These are phyloP conservation scores for Ambrosiella xylebori DNA, from an alignment of 2,329 filamentous ascomycete genomes.

Conservation along the genomic window DNA sequence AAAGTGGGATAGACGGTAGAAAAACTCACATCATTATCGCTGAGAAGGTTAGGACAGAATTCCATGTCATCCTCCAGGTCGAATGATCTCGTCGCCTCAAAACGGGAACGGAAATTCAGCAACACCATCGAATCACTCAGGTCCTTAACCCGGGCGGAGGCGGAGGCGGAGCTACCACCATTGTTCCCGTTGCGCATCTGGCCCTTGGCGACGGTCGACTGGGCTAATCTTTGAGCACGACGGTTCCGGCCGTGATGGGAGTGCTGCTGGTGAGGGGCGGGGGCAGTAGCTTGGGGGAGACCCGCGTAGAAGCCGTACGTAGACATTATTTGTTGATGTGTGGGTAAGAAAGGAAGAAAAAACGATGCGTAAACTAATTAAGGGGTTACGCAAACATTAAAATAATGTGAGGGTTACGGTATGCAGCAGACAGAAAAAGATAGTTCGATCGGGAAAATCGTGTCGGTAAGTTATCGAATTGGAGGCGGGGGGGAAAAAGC, in stretches of 20 bases:
- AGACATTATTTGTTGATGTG: slow-evolving; percentile 33
- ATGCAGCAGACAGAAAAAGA: not conserved
- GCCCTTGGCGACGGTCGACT: slow-evolving; percentile 45
- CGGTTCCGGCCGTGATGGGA: slow-evolving; percentile 74
- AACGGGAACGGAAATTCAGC: slow-evolving; percentile 65
- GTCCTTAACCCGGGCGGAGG: slow-evolving; percentile 49
- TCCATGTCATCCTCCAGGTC: slow-evolving; percentile 92
- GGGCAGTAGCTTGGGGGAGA: slow-evolving; percentile 30
- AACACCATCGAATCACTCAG: slow-evolving; percentile 50
- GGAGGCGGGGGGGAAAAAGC: not conserved
- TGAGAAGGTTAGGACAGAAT: slow-evolving; percentile 84
- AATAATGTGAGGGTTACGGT: not conserved
- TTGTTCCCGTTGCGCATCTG: slow-evolving; percentile 50
- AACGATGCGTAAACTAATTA: not conserved
- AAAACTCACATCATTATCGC: slow-evolving; percentile 72
- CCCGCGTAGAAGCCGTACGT: slow-evolving; percentile 46
- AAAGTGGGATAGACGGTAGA: slow-evolving; percentile 4
- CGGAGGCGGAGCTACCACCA: slow-evolving; percentile 34
- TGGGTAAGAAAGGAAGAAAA: not conserved
- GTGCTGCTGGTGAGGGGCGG: slow-evolving; percentile 42
- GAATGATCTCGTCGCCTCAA: slow-evolving; percentile 83
- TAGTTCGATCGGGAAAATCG: too few species aligned
- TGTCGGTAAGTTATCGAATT: not conserved
- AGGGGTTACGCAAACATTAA: not conserved
- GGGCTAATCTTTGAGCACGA: slow-evolving; percentile 59